Conservation (phyloP, 176 grass and related monocot species). For the Cocos nucifera region DNA sequence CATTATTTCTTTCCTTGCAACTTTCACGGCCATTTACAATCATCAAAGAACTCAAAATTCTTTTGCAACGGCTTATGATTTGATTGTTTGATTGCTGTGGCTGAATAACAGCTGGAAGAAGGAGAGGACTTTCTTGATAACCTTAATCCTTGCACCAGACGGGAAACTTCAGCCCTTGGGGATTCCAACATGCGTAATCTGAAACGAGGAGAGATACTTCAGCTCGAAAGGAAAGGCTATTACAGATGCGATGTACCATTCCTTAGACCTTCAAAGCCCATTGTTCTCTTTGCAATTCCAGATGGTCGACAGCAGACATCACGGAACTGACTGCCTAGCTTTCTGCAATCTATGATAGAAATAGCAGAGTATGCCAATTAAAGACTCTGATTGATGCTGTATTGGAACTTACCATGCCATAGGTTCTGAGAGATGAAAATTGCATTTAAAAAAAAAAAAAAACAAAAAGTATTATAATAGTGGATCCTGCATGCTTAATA, state of each 20-base stretch:
- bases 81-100: not conserved
- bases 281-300: constrained; percentile 79
- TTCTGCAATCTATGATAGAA: too few relatives aligned
- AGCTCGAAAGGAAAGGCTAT: constrained; percentile 92
- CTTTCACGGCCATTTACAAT: too few relatives aligned
- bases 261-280: constrained; percentile 45
- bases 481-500: too few relatives aligned
- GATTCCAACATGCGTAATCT: constrained; percentile 67
- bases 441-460: too few relatives aligned
- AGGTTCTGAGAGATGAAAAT: too few relatives aligned
- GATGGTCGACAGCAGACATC: constrained; percentile 57
- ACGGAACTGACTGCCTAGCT: constrained; percentile 15
- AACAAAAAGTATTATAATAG: too few relatives aligned
- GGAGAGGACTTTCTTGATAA: constrained; percentile 58
- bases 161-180: constrained; percentile 60
- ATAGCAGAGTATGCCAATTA: too few relatives aligned
- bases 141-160: constrained; percentile 58
- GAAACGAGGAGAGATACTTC: constrained; percentile 76
- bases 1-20: too few relatives aligned
- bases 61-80: not conserved
- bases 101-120: constrained; percentile 57
- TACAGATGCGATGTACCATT: constrained; percentile 81
- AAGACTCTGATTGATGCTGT: too few relatives aligned
- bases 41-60: too few relatives aligned
- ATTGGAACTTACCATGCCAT: too few relatives aligned